Evolutionary conservation across 2,329 filamentous ascomycete genomes (phyloP).

Genomic region (Lachnellula willkommii): DNA sequence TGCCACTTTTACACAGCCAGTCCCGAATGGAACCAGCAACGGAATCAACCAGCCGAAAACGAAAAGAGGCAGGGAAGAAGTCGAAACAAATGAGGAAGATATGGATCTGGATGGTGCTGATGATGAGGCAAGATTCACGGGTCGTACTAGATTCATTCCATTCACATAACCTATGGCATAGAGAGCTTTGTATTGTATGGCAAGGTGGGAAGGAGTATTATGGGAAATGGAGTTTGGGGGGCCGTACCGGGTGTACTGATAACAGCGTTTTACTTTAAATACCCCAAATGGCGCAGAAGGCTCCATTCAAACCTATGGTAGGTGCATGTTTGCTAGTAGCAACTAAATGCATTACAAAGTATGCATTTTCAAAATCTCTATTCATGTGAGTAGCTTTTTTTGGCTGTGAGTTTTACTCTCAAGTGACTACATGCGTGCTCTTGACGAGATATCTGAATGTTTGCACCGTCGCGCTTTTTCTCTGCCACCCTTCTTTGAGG

Average conservation of each 20-base stretch:
- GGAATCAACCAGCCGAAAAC: neutral
- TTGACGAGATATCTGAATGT: too few species aligned
- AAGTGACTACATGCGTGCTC: neutral
- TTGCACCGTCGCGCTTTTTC: too few species aligned
- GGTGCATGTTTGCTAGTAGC: conserved; percentile 1
- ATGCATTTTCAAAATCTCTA: neutral
- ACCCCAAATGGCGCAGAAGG: neutral
- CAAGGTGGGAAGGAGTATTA: neutral
- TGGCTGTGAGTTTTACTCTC: neutral
- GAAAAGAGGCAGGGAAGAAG: conserved; percentile 20
- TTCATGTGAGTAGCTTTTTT: neutral
- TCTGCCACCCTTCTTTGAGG: too few species aligned
- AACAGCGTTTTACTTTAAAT: neutral
- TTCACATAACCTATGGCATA: conserved; percentile 16
- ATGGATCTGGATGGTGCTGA: conserved; percentile 27
- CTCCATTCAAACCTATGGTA: neutral
- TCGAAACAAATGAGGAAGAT: conserved; percentile 15
- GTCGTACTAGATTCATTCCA: conserved; percentile 28
- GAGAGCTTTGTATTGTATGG: neutral
- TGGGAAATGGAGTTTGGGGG: neutral
- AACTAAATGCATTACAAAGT: neutral
- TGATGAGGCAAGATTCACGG: conserved; percentile 31
- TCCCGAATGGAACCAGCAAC: neutral
- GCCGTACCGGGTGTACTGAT: neutral
- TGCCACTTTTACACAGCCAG: neutral